Conservation (phyloP, 768 basidiomycete genomes). For the Glaciozyma antarctica region DNA sequence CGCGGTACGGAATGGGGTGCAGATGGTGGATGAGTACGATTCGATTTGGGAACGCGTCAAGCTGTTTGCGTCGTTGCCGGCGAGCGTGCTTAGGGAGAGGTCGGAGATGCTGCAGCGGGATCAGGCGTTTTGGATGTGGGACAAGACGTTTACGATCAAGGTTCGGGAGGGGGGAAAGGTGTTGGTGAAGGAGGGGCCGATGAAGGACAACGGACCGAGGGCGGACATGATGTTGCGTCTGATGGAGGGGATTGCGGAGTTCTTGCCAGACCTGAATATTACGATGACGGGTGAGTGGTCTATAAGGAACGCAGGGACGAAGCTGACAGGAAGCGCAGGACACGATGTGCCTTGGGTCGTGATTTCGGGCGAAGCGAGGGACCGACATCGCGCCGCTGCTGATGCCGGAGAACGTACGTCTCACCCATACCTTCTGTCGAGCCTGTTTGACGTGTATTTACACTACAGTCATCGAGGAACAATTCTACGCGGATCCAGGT, state of each 20-base stretch:
- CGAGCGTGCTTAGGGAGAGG: constrained; percentile 21
- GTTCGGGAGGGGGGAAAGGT: constrained; percentile 17
- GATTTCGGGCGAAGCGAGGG: constrained; percentile 14
- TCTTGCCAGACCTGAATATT: constrained; percentile 29
- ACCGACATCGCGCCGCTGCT: constrained; percentile 11
- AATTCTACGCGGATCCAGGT: background rate
- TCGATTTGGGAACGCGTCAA: constrained; percentile 45
- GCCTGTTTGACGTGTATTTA: background rate
- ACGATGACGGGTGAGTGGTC: constrained; percentile 14
- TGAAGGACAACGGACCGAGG: constrained; percentile 6
- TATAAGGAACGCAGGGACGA: background rate
- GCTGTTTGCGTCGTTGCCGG: constrained; percentile 44
- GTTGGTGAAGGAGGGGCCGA: constrained; percentile 17
- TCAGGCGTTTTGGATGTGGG: constrained; percentile 21
- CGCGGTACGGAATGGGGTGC: constrained; percentile 56
- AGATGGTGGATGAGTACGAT: constrained; percentile 80
- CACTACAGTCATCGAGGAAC: background rate
- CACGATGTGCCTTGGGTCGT: constrained; percentile 31
- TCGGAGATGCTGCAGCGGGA: constrained; percentile 19
- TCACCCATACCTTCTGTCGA: background rate
- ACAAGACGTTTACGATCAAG: constrained; percentile 25
- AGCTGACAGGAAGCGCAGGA: constrained; percentile 4
- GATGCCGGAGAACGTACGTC: constrained; percentile 12
- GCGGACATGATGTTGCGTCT: constrained; percentile 23
- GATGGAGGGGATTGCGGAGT: constrained; percentile 21